Evolutionary conservation across 129 eudicot genomes (phyloP).

Genomic region (Solidago caesia): DNA sequence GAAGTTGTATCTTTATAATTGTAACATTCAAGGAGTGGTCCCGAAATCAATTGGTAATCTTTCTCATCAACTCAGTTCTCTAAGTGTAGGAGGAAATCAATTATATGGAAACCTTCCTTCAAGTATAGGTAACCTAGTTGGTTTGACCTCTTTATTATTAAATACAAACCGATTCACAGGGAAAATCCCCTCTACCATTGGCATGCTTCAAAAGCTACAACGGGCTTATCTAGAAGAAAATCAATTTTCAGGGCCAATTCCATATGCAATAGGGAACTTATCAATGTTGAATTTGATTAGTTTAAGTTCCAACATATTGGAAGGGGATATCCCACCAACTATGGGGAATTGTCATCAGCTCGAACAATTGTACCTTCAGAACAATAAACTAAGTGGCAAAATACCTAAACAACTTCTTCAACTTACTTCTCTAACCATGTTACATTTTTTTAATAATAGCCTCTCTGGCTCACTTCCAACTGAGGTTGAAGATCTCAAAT

Average conservation of each 20-base stretch:
- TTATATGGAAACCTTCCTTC: conserved; percentile 30
- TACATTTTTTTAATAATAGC: conserved; percentile 24
- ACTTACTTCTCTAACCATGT: conserved; percentile 27
- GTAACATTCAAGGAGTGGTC: conserved; percentile 21
- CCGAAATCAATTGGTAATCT: conserved; percentile 37
- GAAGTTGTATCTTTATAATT: neutral
- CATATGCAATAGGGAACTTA: conserved; percentile 25
- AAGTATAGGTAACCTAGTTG: conserved; percentile 27
- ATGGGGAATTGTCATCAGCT: conserved; percentile 15
- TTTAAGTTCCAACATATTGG: conserved; percentile 11
- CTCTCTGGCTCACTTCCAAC: conserved; percentile 24
- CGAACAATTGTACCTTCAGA: neutral
- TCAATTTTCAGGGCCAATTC: conserved; percentile 21
- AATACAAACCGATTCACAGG: conserved; percentile 22
- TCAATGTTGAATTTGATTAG: conserved; percentile 5
- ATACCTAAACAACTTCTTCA: conserved; percentile 27
- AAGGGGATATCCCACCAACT: conserved; percentile 22
- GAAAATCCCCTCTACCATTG: conserved; percentile 18
- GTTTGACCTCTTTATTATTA: conserved; percentile 4
- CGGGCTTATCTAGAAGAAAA: neutral
- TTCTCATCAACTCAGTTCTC: conserved; percentile 10
- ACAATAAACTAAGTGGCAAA: conserved; percentile 17
- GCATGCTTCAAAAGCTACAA: conserved; percentile 24
- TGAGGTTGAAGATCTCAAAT: conserved; percentile 27
- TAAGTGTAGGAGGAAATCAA: conserved; percentile 14